Evolutionary conservation across 352 stramenopile species (phyloP), one percentile per base, ranked within the genome.

Genomic region (Lagenidium giganteum): DNA sequence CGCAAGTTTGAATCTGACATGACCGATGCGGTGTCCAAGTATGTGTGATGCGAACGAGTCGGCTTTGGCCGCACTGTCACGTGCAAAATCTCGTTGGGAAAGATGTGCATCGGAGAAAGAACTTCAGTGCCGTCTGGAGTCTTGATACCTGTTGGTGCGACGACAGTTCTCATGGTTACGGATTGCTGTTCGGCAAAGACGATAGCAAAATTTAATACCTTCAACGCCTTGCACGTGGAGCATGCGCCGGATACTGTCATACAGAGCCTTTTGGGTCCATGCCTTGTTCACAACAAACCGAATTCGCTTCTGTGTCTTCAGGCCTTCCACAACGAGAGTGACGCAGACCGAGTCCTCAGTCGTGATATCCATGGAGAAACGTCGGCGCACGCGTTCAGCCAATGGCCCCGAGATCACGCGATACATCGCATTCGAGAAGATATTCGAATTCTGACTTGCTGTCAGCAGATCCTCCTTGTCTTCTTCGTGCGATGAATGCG

Each of bases 391-490:
- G 22, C 79, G 76, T 67, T 91, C 76, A 22, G 85, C 79, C 4
- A 91, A 52, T 13, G 75, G 79, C 8, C 73, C 79, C 0, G 76
- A 87, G 40, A 91, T 87, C 12, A 91, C 79, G 38, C 79, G 73
- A 42, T 88, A 91, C 72, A 90, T 78, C 2, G 79, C 79, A 42
- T 86, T 76, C 5, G 79, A 88, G 54, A 91, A 88, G 28, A 87
- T 88, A 45, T 83, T 91, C 8, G 64, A 57, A 31, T 83, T 75
- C 21, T 58, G 51, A 16, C 41, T 51, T n/a, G 29, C 28, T 28
- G 30, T 51, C 53, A 9, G 16, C 21, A 16, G 40, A 14, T 27
- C 38, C 24, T 54, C 43, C 5, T 62, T 16, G 2, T 58, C 50
- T 8, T 49, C 57, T 25, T 77, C 64, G 32, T 62, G 34, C 18